Base-by-base conservation (phyloP, 2,329 filamentous ascomycete genomes). In the Diplodia corticola region DNA sequence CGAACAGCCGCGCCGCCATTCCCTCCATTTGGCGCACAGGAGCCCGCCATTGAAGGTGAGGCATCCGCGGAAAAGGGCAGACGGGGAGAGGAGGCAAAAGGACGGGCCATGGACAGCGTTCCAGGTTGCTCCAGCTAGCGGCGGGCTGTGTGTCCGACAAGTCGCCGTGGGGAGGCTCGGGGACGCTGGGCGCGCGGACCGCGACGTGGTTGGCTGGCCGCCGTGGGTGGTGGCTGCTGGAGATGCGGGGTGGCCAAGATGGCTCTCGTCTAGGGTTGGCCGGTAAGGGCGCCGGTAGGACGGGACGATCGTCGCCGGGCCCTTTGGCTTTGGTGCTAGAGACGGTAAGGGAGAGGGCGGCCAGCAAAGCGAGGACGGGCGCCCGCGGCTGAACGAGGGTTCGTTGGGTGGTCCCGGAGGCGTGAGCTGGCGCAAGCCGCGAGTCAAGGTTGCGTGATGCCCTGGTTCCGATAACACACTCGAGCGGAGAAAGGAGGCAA, bases 401-500 rank as follows among this genome's bases (percentile, higher is more conserved):
- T 40, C 55, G 40, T 22, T 26, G 1, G 55, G 55, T 33, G 55
- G 40, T 15, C 53, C 22, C 30, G 37, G 40, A 12, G 40, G 57
- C 37, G 24, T 49, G 40, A 49, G 57, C 57, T 61, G 57, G 57
- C 57, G 44, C 30, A 26, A 15, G 24, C 44, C 57, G n/a, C 57
- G 57, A 61, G 57, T 61, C 57, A 61, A 49, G 13, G 20, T 49
- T 49, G 57, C 57, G 44, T 61, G 57, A 61, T 46, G 40, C 33
- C 33, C 33, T 35, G 9, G 37, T 44, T 46, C n/a, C 35, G 12
- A 49, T 61, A 44, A 37, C 57, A 49, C 57, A 49, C 24, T 49
- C 5, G 26, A 22, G 33, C 57, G 44, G 33, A 24, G 37, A 57
- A 35, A 57, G 20, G 53, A 33, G 35, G 33, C 22, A 35, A 28